Percentiles rank a stretch among this genome's conserved stretches.
These are phyloP conservation scores for Acer saccharum DNA, from an alignment of 345 rosid species.

Conservation along the genomic window DNA sequence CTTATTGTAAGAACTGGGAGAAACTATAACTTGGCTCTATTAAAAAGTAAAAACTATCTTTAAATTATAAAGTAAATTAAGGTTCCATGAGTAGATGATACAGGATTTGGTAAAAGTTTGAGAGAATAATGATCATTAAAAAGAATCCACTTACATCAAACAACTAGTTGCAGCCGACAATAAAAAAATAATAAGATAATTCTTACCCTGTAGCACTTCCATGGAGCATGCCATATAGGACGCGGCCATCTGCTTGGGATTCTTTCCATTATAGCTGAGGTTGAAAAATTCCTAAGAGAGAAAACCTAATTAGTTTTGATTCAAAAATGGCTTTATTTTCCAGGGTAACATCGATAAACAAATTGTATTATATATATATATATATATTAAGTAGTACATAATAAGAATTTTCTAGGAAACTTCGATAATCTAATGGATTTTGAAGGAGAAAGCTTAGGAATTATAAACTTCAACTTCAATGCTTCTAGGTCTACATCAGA, in stretches of 20 bases:
- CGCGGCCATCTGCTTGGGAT: constrained; percentile 99
- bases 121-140: neutral
- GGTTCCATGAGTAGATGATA: neutral
- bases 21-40: constrained; percentile 6
- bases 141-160: neutral
- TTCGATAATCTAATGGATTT: no score
- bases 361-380: neutral
- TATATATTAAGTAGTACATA: neutral
- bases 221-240: constrained; percentile 96
- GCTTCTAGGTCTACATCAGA: no score
- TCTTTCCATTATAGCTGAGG: constrained; percentile 92
- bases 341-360: neutral
- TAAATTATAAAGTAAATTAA: neutral
- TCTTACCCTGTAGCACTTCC: constrained; percentile 98
- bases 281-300: constrained; percentile 63
- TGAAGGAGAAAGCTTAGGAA: no score
- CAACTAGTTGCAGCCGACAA: neutral
- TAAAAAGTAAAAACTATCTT: neutral
- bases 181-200: neutral
- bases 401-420: neutral
- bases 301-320: constrained; percentile 3
- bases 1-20: neutral
- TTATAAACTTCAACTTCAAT: no score
- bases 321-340: neutral
- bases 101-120: neutral